Base-by-base conservation (phyloP, 2,329 filamentous ascomycete genomes). In the Colletotrichum sp. region DNA sequence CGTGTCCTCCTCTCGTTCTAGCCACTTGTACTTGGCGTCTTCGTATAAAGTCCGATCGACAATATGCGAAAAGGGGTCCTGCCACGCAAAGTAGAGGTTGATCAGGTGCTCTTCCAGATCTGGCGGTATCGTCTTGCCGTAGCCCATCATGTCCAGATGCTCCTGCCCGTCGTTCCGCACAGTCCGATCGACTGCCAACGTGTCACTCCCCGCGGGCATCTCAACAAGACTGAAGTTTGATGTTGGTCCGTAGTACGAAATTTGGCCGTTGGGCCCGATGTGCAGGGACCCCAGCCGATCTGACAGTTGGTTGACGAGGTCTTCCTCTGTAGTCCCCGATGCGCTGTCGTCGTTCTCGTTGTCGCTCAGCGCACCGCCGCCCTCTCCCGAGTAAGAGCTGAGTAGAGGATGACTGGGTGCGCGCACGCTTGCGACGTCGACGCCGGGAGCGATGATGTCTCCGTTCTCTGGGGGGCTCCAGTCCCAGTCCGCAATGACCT, bases 161-260 rank as follows among this genome's bases (percentile, higher is more conserved):
- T 81, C 78, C 24, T 78, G 78, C 8, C 80, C 80, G 28, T 81
- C 75, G 21, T 80, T 77, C 10, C 79, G 79, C 28, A 81, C 75
- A 6, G 79, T 81, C 8, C 80, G 79, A 60, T 81, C 79, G 5
- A 81, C 72, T 4, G 77, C 79, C 18, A 81, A 60, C 21, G 75
- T 78, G 12, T 82, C 80, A 2, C 79, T 30, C 3, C 66, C 77
- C 1, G 72, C 60, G 1, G 80, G 79, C 78, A 82, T 80, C 15
- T 81, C 77, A 4, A 80, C 76, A 4, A 81, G 75, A 32, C 80
- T 80, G 18, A 81, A 81, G 71, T 81, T 80, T 8, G 80, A 82
- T 1, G 81, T 82, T 4, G 81, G 81, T 1, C 80, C 80, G 24
- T 78, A 82, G 75, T 79, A 81, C 1, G 78, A 76, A 12, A 80